phyloP scores from a whole-genome alignment of 2,329 filamentous ascomycete species.

The Fusarium protoensiforme region DNA sequence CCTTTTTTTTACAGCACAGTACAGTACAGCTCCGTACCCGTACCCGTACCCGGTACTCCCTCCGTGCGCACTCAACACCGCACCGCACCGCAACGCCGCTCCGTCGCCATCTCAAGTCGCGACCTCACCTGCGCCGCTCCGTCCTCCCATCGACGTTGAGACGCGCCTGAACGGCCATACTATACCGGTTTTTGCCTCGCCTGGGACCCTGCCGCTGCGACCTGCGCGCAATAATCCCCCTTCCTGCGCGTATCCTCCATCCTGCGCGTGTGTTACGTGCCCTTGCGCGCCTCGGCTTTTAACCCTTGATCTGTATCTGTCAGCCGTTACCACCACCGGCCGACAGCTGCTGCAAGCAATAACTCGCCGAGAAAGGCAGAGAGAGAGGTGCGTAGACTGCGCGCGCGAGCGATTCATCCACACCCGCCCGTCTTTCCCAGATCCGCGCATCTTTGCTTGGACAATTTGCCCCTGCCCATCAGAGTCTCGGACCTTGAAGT shows the following conservation, averaged over 20 bases:
- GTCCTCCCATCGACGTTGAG: conserved; percentile 33
- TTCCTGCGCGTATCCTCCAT: conserved; percentile 33
- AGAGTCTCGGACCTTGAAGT: conserved; percentile 21
- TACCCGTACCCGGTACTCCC: conserved; percentile 25
- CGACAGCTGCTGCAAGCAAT: conserved; percentile 24
- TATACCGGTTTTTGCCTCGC: conserved; percentile 1
- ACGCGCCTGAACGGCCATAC: conserved; percentile 32
- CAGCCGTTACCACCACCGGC: conserved; percentile 20
- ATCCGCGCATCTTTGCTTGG: conserved; percentile 28
- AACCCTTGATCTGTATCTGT: conserved; percentile 28
- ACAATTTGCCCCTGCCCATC: conserved; percentile 11
- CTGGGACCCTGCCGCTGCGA: conserved; percentile 13
- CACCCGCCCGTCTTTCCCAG: conserved; percentile 25
- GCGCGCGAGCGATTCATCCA: conserved; percentile 37
- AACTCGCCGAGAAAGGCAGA: not conserved
- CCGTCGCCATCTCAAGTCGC: conserved; percentile 21
- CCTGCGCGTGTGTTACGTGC: conserved; percentile 35
- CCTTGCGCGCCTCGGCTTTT: conserved; percentile 30
- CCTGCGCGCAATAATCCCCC: conserved; percentile 28
- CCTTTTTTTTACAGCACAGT: not conserved
- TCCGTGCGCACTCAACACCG: conserved; percentile 24
- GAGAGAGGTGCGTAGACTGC: conserved; percentile 7
- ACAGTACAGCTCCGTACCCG: conserved; percentile 25
- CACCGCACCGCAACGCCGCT: conserved; percentile 14
- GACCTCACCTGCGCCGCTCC: conserved; percentile 39